A percentile compares a stretch with the other conserved stretches of the same genome.
These are phyloP conservation scores for Rosa chinensis DNA, from an alignment of 306 rosid species.

Conservation along the genomic window DNA sequence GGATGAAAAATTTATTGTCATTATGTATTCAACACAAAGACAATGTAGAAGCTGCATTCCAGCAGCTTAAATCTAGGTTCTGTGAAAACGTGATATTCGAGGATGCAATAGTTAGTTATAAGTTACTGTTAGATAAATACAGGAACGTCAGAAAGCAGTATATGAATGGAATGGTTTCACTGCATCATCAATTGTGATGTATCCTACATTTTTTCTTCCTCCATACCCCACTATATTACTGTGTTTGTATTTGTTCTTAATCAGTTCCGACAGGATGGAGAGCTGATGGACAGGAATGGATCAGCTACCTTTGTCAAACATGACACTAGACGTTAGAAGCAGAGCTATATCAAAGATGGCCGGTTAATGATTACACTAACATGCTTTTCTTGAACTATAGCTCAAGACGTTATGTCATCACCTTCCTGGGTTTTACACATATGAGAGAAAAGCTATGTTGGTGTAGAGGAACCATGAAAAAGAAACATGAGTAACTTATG, in stretches of 20 bases:
- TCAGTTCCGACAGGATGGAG: background rate
- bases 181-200: constrained; percentile 49
- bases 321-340: background rate
- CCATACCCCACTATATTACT: background rate
- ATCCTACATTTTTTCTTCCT: background rate
- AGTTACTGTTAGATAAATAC: constrained; percentile 57
- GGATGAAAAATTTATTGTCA: constrained; percentile 32
- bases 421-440: background rate
- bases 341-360: background rate
- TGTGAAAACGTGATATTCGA: constrained; percentile 56
- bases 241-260: background rate
- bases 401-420: background rate
- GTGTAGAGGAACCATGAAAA: background rate
- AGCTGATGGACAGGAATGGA: constrained; percentile 7
- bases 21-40: constrained; percentile 41
- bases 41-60: constrained; percentile 50
- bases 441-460: background rate
- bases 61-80: constrained; percentile 59
- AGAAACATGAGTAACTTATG: background rate
- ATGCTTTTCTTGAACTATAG: background rate
- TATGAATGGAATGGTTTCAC: constrained; percentile 73
- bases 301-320: background rate
- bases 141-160: constrained; percentile 66
- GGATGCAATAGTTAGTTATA: constrained; percentile 50
- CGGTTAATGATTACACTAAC: background rate